These are phyloP conservation scores for Phytophthora fragariaefolia DNA, from an alignment of 352 stramenopile species.

Conservation along the genomic window DNA sequence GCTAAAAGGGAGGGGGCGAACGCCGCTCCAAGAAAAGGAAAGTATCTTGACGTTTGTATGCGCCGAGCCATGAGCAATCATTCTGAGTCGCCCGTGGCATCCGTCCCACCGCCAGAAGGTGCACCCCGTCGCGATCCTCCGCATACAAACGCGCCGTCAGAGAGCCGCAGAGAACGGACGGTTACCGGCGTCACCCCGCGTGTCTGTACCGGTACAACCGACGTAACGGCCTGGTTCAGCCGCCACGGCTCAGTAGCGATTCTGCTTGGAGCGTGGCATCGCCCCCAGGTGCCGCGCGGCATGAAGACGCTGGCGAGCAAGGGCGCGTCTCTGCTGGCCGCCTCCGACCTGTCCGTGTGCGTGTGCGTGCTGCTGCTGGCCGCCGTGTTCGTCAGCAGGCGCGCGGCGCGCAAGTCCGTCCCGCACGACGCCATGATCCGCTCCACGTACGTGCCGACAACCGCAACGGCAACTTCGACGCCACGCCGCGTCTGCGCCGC, in stretches of 20 bases:
- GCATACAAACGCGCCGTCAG: neutral
- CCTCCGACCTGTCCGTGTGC: slow-evolving; percentile 30
- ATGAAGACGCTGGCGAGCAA: slow-evolving; percentile 13
- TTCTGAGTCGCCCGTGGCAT: slow-evolving; percentile 3
- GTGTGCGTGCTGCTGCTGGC: slow-evolving; percentile 36
- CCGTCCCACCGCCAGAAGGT: slow-evolving; percentile 10
- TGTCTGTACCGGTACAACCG: too few species aligned
- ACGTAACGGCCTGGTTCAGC: slow-evolving; percentile 12
- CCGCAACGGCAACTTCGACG: neutral
- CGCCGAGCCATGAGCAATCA: slow-evolving; percentile 7
- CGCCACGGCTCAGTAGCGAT: slow-evolving; percentile 8
- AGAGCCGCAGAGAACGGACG: neutral
- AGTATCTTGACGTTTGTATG: slow-evolving; percentile 8
- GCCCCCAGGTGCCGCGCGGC: too few species aligned
- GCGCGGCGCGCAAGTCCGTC: slow-evolving; percentile 15
- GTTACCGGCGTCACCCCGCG: slow-evolving; percentile 22
- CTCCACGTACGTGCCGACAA: slow-evolving; percentile 35
- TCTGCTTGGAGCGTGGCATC: too few species aligned
- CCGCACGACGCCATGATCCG: slow-evolving; percentile 19
- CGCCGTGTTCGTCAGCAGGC: slow-evolving; percentile 25
- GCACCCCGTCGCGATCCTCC: too few species aligned
- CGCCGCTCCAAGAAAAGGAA: slow-evolving; percentile 1
- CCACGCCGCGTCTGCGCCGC: too few species aligned
- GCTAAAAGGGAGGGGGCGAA: slow-evolving; percentile 4
- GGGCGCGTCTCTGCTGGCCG: slow-evolving; percentile 17